phyloP scores from a whole-genome alignment of 306 rosid genomes.

The Vigna unguiculata region DNA sequence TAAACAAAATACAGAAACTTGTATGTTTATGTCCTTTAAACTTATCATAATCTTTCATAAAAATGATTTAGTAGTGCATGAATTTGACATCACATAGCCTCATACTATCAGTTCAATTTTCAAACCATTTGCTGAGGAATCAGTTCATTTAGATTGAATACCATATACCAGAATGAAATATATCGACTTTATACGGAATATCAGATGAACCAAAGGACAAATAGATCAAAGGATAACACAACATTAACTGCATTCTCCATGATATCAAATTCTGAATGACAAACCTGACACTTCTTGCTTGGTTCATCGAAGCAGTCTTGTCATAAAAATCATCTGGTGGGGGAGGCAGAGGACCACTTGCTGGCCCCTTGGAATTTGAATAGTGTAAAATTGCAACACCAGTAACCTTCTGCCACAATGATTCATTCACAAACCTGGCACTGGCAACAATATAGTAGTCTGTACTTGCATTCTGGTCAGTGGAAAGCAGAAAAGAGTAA shows the following conservation, averaged over 20 bases:
- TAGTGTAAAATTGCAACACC: conserved; percentile 91
- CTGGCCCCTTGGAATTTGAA: conserved; percentile 80
- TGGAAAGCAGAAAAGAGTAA: conserved; percentile 73
- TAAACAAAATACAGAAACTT: conserved; percentile 3
- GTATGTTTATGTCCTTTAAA: neutral
- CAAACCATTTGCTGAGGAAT: neutral
- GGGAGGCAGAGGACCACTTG: conserved; percentile 81
- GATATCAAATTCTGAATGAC: conserved; percentile 37
- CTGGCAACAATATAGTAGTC: conserved; percentile 95
- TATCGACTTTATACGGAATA: neutral
- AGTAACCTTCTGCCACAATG: conserved; percentile 83
- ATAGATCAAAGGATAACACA: conserved; percentile 8
- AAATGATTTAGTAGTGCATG: neutral
- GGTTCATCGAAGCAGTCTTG: conserved; percentile 71
- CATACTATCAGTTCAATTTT: neutral
- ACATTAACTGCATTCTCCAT: conserved; percentile 4
- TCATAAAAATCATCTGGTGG: conserved; percentile 75
- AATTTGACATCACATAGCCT: neutral
- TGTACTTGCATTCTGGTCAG: conserved; percentile 89
- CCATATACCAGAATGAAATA: neutral
- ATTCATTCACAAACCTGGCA: conserved; percentile 88
- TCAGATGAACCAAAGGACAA: neutral
- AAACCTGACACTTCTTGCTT: conserved; percentile 84
- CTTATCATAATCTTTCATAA: neutral
- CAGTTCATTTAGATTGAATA: neutral